Evolutionary conservation across 805 yeast genomes (phyloP), one percentile per base, ranked within the genome.

Genomic region (Blastobotrys americana): DNA sequence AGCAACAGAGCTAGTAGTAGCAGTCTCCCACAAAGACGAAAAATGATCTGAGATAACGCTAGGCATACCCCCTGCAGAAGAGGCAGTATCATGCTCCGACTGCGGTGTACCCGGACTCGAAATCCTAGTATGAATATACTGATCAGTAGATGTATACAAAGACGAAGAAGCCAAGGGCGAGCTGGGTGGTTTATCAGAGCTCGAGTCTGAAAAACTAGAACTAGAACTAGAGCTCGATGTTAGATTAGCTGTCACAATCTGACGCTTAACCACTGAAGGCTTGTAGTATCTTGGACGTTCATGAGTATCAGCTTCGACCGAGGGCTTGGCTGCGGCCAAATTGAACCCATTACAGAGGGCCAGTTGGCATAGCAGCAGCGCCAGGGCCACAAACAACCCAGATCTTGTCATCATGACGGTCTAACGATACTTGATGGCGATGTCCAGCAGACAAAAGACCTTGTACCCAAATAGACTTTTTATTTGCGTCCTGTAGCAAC

Each of bases 181-280:
- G 13, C 10, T 25, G 10, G 31, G 13, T 8, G 31, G 31, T 13
- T 8, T 13, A 8, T 8, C 13, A 25, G 31, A 25, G 31, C 31
- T 25, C 31, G 13, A 8, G 31, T 25, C 31, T n/a, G n/a, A n/a
- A n/a, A n/a, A n/a, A 2, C 25, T 19, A 20, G 48, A 20, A 4
- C 44, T n/a, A 6, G 49, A 38, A 38, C 33, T 10, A 10, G 49
- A 19, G 6, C 40, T 17, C 19, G 48, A 36, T 6, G 49, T 42
- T 22, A 45, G 23, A 27, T 49, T 51, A 19, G 37, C 48, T 34
- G 36, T 48, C 19, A 49, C 47, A 20, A 53, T 39, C 37, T 53
- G 56, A 37, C 56, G 44, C 41, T 48, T 48, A 31, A 51, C 48
- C 2, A 37, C 34, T 15, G 35, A 20, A 13, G 47, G 53, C 23